Base-by-base conservation (phyloP, 805 yeast species). In the Diddensiella caesifluorescens region DNA sequence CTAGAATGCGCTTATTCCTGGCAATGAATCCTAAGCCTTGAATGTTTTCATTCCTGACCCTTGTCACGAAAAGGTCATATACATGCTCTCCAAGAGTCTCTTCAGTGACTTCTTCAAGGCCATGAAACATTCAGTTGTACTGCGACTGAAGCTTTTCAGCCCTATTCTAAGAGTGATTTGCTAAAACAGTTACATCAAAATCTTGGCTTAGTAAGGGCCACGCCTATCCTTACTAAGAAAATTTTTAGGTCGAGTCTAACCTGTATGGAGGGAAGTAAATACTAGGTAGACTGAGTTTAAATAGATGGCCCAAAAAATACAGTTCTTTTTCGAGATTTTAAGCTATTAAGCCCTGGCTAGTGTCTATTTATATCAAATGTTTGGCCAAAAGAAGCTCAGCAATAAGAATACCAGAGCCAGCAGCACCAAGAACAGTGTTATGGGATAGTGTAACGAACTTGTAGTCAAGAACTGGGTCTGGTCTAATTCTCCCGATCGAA, bases 371-470 rank as follows among this genome's bases (percentile, higher is more conserved):
- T 49, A 90, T 73, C 52, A 86, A 65, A 47, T 77, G 73, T 69
- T 83, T 88, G 46, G 89, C 89, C 46, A 75, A 65, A 55, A 92
- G 73, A 42, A 88, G 72, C 70, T 92, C 98, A 40, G 95, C 98
- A 62, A 92, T 92, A 64, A 92, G 77, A 47, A 92, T 74, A 64
- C 98, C 98, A 5, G 97, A 83, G 62, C 98, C 98, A 20, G 98
- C 98, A 59, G 98, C 98, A 60, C 98, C 98, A 53, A 92, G 86
- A 56, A 92, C 76, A 42, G 98, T 92, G 74, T 92, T 92, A 67
- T 92, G 98, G 21, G 97, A 89, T 52, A 92, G 71, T n/a, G 88
- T 92, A 42, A 92, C 96, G 89, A 92, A 90, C 70, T 92, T 92
- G 71, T 75, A 79, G 64, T 92, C 98, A 54, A 92, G 73, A 9